phyloP scores from a whole-genome alignment of 1,284 basidiomycete species.

The Naganishia albida region DNA sequence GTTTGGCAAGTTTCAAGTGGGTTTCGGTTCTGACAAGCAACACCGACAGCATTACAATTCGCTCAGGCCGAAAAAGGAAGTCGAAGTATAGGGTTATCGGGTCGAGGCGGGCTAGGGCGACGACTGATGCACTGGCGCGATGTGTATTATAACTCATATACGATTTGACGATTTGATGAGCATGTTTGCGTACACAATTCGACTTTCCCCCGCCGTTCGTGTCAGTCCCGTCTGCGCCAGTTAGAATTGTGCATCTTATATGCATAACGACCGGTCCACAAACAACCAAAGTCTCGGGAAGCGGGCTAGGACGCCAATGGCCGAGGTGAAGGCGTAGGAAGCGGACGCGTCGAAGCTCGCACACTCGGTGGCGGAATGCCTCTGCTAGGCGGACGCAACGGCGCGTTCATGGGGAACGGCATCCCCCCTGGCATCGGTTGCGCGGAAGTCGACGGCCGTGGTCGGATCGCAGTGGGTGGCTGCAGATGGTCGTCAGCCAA shows the following conservation, averaged over 20 bases:
- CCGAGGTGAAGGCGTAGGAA: constrained; percentile 18
- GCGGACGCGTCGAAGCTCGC: constrained; percentile 6
- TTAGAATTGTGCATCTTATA: no score
- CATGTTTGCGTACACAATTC: not conserved
- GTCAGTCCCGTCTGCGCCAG: no score
- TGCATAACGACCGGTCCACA: no score
- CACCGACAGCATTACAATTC: constrained; percentile 79
- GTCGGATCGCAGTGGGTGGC: not conserved
- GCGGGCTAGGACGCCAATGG: not conserved
- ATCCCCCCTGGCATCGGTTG: constrained; percentile 4
- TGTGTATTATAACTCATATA: no score
- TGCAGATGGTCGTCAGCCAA: not conserved
- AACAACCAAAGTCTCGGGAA: not conserved
- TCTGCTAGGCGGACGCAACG: not conserved
- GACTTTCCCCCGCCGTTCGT: no score
- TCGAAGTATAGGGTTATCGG: not conserved
- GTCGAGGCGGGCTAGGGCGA: no score
- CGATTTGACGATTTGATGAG: not conserved
- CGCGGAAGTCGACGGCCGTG: not conserved
- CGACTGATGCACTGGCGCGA: no score
- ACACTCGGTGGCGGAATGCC: not conserved
- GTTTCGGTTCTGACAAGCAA: no score
- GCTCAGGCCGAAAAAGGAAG: constrained; percentile 60
- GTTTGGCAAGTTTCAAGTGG: constrained; percentile 48
- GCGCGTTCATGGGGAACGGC: not conserved